phyloP scores from a whole-genome alignment of 352 stramenopile species.

The Phytophthora hybrid region DNA sequence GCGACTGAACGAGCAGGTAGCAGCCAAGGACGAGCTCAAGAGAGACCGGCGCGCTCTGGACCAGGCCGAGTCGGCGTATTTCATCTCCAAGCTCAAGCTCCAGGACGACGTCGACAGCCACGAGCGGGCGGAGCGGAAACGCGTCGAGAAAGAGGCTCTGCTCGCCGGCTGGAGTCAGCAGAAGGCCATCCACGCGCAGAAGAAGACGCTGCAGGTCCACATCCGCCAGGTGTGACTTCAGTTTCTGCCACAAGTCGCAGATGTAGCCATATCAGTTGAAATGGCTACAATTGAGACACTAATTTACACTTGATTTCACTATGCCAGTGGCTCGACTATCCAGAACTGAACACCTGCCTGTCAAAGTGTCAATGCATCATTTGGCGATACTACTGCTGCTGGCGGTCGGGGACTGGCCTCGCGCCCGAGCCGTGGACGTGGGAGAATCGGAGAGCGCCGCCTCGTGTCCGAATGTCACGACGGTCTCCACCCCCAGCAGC shows the following conservation, averaged over 20 bases:
- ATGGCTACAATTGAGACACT: conserved; percentile 8
- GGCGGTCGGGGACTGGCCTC: conserved; percentile 6
- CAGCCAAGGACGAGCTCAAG: conserved; percentile 48
- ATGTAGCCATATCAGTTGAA: conserved; percentile 15
- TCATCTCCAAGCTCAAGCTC: conserved; percentile 54
- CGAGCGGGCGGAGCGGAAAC: conserved; percentile 35
- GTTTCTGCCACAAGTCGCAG: conserved; percentile 17
- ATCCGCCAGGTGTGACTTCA: conserved; percentile 4
- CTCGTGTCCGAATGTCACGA: conserved; percentile 46
- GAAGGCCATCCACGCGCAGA: conserved; percentile 38
- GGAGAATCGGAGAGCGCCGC: conserved; percentile 32
- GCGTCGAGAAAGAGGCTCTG: conserved; percentile 48
- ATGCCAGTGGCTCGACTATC: conserved; percentile 6
- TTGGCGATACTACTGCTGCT: conserved; percentile 18
- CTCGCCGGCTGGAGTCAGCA: conserved; percentile 60
- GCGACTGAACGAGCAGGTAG: conserved; percentile 58
- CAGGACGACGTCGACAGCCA: conserved; percentile 46
- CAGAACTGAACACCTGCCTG: conserved; percentile 12
- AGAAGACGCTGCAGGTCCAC: conserved; percentile 30
- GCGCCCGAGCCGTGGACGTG: conserved; percentile 33
- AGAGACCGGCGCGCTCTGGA: conserved; percentile 52
- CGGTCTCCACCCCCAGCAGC: conserved; percentile 24
- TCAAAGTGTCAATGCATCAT: not conserved
- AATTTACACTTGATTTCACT: conserved; percentile 22
- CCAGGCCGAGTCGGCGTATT: conserved; percentile 66